Conservation (phyloP, 371 early-diverging fungal genomes). For the Mortierella sp. region DNA sequence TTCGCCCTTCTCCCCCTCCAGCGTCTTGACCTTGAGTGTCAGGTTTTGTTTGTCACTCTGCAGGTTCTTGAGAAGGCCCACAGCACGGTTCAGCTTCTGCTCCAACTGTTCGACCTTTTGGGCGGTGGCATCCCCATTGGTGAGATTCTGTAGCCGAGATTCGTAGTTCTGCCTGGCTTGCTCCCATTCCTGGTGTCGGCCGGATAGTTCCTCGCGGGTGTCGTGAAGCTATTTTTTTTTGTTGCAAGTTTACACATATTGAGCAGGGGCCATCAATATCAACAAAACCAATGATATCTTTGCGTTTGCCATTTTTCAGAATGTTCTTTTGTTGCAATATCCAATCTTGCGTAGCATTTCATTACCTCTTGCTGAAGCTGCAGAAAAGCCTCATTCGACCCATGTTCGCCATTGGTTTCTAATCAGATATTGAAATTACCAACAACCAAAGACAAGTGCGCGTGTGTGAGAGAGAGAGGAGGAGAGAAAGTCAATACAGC, state of each 20-base stretch:
- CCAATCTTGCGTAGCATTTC: not conserved
- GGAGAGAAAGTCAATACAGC: not conserved
- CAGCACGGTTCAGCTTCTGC: constrained; percentile 37
- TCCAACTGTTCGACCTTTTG: constrained; percentile 50
- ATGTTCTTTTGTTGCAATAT: not conserved
- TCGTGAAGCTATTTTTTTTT: constrained; percentile 30
- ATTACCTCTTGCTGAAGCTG: constrained; percentile 6
- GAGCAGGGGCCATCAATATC: not conserved
- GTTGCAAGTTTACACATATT: constrained; percentile 1
- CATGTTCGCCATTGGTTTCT: constrained; percentile 11
- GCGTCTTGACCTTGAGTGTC: constrained; percentile 19
- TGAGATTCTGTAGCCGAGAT: constrained; percentile 37
- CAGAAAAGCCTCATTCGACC: not conserved
- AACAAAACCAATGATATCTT: not conserved
- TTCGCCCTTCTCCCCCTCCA: constrained; percentile 28
- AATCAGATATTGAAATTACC: not conserved
- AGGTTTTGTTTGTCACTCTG: constrained; percentile 39
- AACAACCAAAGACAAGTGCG: not conserved
- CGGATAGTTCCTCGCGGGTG: constrained; percentile 30
- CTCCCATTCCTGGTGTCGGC: constrained; percentile 50
- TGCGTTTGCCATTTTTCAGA: not conserved
- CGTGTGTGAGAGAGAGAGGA: not conserved
- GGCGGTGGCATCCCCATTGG: constrained; percentile 46
- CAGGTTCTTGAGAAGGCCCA: constrained; percentile 32
- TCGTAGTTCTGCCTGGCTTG: constrained; percentile 42